Base-by-base conservation (phyloP, 352 stramenopile genomes). In the Pythium aphanidermatum region DNA sequence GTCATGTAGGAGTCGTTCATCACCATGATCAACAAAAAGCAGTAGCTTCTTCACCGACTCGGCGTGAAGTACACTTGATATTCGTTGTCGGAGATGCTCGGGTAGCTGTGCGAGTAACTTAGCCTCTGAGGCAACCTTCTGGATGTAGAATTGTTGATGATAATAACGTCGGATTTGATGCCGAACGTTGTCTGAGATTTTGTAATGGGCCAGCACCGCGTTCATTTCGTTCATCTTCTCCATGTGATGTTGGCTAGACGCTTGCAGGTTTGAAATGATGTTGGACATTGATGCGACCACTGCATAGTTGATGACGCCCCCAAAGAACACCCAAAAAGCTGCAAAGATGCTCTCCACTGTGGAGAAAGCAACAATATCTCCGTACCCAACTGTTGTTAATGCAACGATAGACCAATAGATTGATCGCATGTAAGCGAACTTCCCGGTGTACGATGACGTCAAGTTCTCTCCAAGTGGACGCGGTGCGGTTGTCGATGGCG, bases 221-320 rank as follows among this genome's bases (percentile, higher is more conserved):
- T 91, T 87, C 23, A 83, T 63, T 4, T 58, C 51, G 41, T 86
- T 85, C 59, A 88, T 75, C 25, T 75, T 80, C 34, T 91, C 76
- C 24, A 75, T 66, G 29, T 82, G 68, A 23, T 86, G 67, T 8
- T 62, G 75, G 33, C 70, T 74, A 14, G 57, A 53, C 0, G 75
- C 75, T 2, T 72, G 84, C 6, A 86, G 50, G 43, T 86, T 83
- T 1, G 79, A 81, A 13, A 88, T 87, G 47, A 86, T 74, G 43
- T 74, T 86, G 2, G 79, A 91, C 69, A 91, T 88, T 12, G 72
- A 74, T 1, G 74, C 74, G 10, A 88, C 70, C 16, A 88, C 76
- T 12, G 72, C 74, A 42, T 85, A 91, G 54, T 88, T 88, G 51
- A 91, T 91, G 23, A 88, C 68, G 0, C 62, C 74, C 1, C 74